phyloP scores from a whole-genome alignment of 2,329 filamentous ascomycete species.

The Talaromyces sp. region DNA sequence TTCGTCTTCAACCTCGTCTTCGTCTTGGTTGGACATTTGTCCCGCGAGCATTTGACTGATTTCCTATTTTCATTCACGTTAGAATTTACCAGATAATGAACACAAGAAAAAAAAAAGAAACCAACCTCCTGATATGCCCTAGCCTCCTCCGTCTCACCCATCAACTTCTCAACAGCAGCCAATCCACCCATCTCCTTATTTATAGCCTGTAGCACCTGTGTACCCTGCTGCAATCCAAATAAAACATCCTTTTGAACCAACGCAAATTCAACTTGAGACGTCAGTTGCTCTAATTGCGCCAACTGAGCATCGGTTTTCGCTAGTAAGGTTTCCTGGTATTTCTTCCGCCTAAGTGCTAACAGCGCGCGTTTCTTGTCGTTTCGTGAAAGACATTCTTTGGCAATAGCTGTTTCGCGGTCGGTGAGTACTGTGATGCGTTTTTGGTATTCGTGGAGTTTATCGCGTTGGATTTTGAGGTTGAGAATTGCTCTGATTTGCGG shows the following conservation, averaged over 20 bases:
- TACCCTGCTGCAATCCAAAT: conserved; percentile 89
- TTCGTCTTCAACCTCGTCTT: conserved; percentile 97
- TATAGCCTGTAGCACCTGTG: conserved; percentile 82
- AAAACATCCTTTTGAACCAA: conserved; percentile 95
- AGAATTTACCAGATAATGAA: neutral
- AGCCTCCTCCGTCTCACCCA: conserved; percentile 88
- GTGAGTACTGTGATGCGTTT: conserved; percentile 83
- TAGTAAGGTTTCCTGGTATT: conserved; percentile 90
- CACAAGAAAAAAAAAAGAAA: neutral
- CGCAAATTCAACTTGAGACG: conserved; percentile 88
- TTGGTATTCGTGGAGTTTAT: conserved; percentile 96
- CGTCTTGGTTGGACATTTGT: conserved; percentile 87
- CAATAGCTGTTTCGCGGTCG: conserved; percentile 80
- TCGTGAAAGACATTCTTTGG: conserved; percentile 73
- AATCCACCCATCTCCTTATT: conserved; percentile 94
- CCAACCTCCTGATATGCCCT: conserved; percentile 81
- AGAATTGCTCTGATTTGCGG: conserved; percentile 72
- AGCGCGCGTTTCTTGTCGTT: conserved; percentile 80
- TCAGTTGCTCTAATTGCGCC: conserved; percentile 87
- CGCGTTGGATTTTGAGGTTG: conserved; percentile 95
- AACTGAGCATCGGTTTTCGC: conserved; percentile 88
- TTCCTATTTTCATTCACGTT: conserved; percentile 59
- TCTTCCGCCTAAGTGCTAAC: conserved; percentile 86
- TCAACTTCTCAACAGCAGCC: conserved; percentile 88
- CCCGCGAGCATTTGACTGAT: conserved; percentile 86